A percentile compares a stretch with the other conserved stretches of the same genome.
phyloP scores from a whole-genome alignment of 495 filamentous ascomycete genomes.

The Penicillium paxilli region DNA sequence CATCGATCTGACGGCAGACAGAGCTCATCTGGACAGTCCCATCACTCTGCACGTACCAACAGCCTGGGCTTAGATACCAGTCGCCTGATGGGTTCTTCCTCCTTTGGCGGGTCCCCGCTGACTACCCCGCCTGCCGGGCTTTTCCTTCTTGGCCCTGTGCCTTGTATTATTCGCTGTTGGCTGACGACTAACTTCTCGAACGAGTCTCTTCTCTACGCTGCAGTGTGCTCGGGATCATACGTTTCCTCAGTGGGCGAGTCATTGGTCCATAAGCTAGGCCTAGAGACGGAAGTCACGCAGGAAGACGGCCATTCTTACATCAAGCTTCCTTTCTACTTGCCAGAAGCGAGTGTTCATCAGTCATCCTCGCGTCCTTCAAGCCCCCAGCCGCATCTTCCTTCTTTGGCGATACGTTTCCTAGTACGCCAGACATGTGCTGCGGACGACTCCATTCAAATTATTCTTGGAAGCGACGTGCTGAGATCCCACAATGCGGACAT shows the following conservation, averaged over 20 bases:
- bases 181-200: slow-evolving; percentile 83
- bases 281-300: slow-evolving; percentile 64
- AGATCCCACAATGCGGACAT: slow-evolving; percentile 88
- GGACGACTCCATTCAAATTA: slow-evolving; percentile 66
- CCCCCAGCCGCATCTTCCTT: slow-evolving; percentile 76
- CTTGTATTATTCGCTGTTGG: slow-evolving; percentile 96
- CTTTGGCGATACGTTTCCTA: slow-evolving; percentile 73
- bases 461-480: slow-evolving; percentile 85
- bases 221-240: slow-evolving; percentile 88
- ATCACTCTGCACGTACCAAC: slow-evolving; percentile 77
- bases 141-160: slow-evolving; percentile 80
- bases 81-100: slow-evolving; percentile 60
- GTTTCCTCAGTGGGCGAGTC: slow-evolving; percentile 73
- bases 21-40: slow-evolving; percentile 84
- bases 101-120: slow-evolving; percentile 61
- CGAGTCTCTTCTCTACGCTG: slow-evolving; percentile 83
- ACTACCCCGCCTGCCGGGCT: slow-evolving; percentile 77
- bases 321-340: slow-evolving; percentile 79
- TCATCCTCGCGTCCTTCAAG: slow-evolving; percentile 68
- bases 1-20: slow-evolving; percentile 97
- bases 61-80: slow-evolving; percentile 77
- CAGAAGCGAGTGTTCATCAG: slow-evolving; percentile 82
- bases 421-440: slow-evolving; percentile 58
- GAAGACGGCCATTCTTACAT: slow-evolving; percentile 66
- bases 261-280: slow-evolving; percentile 68